These are phyloP conservation scores for Scutellaria galericulata DNA, from an alignment of 257 asterid species.

Conservation along the genomic window DNA sequence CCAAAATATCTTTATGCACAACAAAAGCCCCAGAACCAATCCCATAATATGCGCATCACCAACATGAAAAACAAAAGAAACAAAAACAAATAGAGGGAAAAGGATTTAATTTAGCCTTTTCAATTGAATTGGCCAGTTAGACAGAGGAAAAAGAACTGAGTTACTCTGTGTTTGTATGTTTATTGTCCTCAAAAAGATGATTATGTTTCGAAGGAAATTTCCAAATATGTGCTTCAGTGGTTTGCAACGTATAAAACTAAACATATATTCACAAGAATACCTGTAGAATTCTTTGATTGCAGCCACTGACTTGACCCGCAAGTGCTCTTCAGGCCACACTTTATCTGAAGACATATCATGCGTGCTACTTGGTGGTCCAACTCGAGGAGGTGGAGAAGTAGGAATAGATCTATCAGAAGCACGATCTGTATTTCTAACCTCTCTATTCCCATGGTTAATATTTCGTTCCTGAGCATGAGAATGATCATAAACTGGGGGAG, in stretches of 20 bases:
- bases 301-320: conserved; percentile 67
- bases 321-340: conserved; percentile 61
- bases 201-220: background rate
- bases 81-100: background rate
- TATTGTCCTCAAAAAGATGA: background rate
- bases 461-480: conserved; percentile 45
- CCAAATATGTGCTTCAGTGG: background rate
- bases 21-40: conserved; percentile 9
- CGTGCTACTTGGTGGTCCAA: conserved; percentile 42
- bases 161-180: background rate
- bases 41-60: background rate
- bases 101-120: background rate
- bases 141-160: background rate
- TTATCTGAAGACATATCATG: conserved; percentile 55
- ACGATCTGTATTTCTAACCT: conserved; percentile 43
- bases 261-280: conserved; percentile 41
- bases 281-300: conserved; percentile 94
- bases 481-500: conserved; percentile 51
- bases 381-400: conserved; percentile 49
- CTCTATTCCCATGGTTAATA: conserved; percentile 40
- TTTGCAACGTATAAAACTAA: background rate
- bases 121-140: background rate
- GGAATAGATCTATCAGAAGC: conserved; percentile 41
- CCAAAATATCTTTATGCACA: background rate
- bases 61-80: background rate